A percentile compares a stretch with the other conserved stretches of the same genome.
Evolutionary conservation across 768 basidiomycete species (phyloP).

Genomic region (Mycena leptocephala): DNA sequence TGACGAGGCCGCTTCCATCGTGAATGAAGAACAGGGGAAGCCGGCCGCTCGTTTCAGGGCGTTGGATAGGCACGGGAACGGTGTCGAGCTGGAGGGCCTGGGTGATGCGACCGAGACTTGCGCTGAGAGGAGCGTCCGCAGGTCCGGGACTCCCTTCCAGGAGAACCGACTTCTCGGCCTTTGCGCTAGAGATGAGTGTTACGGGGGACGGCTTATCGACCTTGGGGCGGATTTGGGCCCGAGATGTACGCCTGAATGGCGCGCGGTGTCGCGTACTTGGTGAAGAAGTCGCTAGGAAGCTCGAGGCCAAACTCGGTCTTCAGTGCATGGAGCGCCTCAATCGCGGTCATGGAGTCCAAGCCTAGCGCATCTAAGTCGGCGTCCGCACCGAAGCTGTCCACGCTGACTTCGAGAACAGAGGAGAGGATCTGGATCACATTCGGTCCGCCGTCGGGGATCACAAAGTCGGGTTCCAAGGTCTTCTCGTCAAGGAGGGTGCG

Average conservation of each 20-base stretch:
- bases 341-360: constrained; percentile 76
- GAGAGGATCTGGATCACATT: constrained; percentile 61
- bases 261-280: constrained; percentile 55
- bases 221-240: neutral
- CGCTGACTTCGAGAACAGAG: constrained; percentile 60
- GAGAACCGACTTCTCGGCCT: neutral
- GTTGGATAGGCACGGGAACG: constrained; percentile 57
- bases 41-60: constrained; percentile 5
- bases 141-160: neutral
- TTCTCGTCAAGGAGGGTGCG: constrained; percentile 59
- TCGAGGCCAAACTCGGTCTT: constrained; percentile 57
- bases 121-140: neutral
- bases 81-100: constrained; percentile 44
- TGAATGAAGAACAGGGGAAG: constrained; percentile 78
- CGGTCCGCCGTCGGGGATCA: constrained; percentile 40
- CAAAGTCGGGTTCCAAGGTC: constrained; percentile 36
- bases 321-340: constrained; percentile 71
- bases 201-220: neutral
- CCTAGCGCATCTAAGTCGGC: constrained; percentile 67
- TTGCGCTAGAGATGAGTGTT: neutral
- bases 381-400: constrained; percentile 61
- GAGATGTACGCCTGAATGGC: constrained; percentile 53
- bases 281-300: constrained; percentile 64
- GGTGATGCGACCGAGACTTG: constrained; percentile 23
- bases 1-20: constrained; percentile 79